Percentiles rank a stretch among this genome's conserved stretches.
phyloP scores from a whole-genome alignment of 257 asterid species.

The Penstemon barbatus region DNA sequence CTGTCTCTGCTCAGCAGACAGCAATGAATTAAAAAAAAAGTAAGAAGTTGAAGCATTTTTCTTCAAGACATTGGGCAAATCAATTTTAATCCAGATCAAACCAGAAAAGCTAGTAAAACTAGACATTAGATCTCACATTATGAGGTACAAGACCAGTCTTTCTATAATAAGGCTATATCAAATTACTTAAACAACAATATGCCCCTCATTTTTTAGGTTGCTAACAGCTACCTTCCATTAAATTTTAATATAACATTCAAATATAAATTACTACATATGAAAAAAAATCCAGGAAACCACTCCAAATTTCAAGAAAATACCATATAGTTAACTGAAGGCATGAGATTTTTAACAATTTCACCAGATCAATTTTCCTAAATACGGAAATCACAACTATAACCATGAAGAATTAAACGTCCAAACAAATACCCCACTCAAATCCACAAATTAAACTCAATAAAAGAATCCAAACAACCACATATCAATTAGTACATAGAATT shows the following conservation, averaged over 20 bases:
- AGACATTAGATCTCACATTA: background rate
- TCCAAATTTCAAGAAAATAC: background rate
- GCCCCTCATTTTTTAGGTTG: slow-evolving; percentile 3
- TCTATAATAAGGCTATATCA: slow-evolving; percentile 20
- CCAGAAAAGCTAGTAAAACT: background rate
- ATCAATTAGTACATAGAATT: too few species aligned
- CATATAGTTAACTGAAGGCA: too few species aligned
- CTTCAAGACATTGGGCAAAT: too few species aligned
- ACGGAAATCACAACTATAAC: slow-evolving; percentile 14
- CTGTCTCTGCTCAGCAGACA: background rate
- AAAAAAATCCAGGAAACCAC: background rate
- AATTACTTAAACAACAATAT: background rate
- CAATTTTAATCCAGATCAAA: too few species aligned
- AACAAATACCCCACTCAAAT: background rate
- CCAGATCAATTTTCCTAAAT: background rate
- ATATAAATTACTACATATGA: background rate
- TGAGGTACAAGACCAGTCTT: background rate
- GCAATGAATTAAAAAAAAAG: background rate
- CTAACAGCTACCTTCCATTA: background rate
- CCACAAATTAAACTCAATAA: background rate
- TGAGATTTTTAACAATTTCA: background rate
- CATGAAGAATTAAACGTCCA: slow-evolving; percentile 9
- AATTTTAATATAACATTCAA: too few species aligned
- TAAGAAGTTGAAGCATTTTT: slow-evolving; percentile 5
- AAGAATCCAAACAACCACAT: background rate